Conservation (phyloP, 2,329 filamentous ascomycete genomes). For the Aspergillus sp. region DNA sequence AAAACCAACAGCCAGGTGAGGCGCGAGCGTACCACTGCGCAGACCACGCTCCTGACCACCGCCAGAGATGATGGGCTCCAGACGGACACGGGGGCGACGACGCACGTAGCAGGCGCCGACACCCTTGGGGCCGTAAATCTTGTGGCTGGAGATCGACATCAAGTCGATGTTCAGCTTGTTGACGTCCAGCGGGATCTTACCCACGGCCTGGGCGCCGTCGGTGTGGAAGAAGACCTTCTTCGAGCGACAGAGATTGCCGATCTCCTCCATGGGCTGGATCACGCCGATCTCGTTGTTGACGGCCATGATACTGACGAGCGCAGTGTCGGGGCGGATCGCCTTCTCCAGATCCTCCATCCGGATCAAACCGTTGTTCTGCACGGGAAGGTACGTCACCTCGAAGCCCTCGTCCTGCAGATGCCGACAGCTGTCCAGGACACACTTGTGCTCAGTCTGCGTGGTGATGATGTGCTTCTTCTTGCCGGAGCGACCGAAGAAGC, state of each 20-base stretch:
- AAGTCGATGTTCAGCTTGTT: constrained; percentile 97
- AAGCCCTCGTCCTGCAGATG: constrained; percentile 97
- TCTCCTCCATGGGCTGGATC: constrained; percentile 93
- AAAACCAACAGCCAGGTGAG: constrained; percentile 84
- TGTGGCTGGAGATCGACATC: constrained; percentile 98
- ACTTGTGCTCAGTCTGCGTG: constrained; percentile 97
- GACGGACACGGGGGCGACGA: constrained; percentile 83
- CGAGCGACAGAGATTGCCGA: constrained; percentile 83
- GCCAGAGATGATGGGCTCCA: constrained; percentile 94
- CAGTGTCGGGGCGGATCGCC: constrained; percentile 86
- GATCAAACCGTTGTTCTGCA: constrained; percentile 81
- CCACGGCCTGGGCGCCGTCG: constrained; percentile 94
- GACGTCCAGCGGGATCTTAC: constrained; percentile 94
- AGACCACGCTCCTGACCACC: constrained; percentile 95
- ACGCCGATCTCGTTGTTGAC: constrained; percentile 99
- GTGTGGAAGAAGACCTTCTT: constrained; percentile 99
- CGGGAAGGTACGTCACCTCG: constrained; percentile 93
- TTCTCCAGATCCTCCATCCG: constrained; percentile 79
- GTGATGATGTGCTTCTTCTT: constrained; percentile 99
- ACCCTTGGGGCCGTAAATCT: constrained; percentile 97
- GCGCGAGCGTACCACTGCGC: constrained; percentile 89
- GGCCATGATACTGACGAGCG: constrained; percentile 93
- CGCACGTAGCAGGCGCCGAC: constrained; percentile 96
- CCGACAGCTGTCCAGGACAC: constrained; percentile 92
- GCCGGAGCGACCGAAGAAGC: constrained; percentile 86